phyloP scores from a whole-genome alignment of 768 basidiomycete genomes.

The Cystobasidium ongulense region DNA sequence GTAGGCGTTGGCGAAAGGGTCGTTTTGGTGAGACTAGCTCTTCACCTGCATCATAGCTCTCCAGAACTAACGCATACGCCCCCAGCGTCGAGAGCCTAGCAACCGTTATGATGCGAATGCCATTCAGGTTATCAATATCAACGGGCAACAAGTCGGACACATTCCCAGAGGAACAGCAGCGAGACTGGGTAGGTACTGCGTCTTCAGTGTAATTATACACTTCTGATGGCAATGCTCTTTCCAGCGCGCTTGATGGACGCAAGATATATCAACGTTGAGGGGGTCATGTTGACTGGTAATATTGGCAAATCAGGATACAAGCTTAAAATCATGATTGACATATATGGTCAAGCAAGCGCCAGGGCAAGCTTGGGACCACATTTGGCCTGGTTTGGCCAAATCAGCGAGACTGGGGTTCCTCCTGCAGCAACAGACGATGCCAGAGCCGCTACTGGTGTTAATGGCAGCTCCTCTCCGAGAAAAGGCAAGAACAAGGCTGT shows the following conservation, averaged over 20 bases:
- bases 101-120: slow-evolving; percentile 27
- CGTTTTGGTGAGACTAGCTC: not conserved
- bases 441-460: not conserved
- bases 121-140: slow-evolving; percentile 18
- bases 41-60: not conserved
- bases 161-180: slow-evolving; percentile 14
- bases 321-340: slow-evolving; percentile 2
- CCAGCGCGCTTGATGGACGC: not conserved
- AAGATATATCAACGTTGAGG: not conserved
- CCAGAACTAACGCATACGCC: not conserved
- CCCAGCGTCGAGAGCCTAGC: slow-evolving; percentile 13
- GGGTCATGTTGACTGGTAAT: slow-evolving; percentile 5
- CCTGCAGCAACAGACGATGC: not conserved
- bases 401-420: slow-evolving; percentile 7
- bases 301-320: not conserved
- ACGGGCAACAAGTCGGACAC: not conserved
- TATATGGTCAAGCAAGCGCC: slow-evolving; percentile 8
- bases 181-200: not conserved
- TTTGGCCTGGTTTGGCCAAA: not conserved
- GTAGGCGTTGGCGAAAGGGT: not conserved
- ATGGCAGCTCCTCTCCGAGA: not conserved
- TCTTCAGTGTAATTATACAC: not conserved
- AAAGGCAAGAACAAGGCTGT: slow-evolving; percentile 5
- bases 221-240: not conserved
- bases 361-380: not conserved